These are phyloP conservation scores for Tricholomella constricta DNA, from an alignment of 768 basidiomycete genomes.

Conservation along the genomic window DNA sequence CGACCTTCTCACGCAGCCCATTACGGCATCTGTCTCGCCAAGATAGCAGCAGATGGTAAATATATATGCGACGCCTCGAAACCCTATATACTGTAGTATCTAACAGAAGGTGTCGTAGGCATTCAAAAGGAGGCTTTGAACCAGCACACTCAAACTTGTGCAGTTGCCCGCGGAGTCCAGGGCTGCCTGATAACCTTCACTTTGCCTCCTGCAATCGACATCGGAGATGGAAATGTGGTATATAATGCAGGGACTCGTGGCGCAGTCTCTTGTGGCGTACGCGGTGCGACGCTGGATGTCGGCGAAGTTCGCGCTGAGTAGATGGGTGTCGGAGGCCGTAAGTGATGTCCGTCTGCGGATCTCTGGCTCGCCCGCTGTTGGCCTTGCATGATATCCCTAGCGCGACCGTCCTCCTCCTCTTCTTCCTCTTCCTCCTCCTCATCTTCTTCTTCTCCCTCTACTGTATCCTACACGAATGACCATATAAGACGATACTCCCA, in stretches of 20 bases:
- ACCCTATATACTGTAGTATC: not conserved
- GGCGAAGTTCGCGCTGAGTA: constrained; percentile 55
- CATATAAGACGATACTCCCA: constrained; percentile 7
- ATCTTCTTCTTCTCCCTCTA: constrained; percentile 53
- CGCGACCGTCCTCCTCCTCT: constrained; percentile 33
- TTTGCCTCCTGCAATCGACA: constrained; percentile 37
- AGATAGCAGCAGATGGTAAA: constrained; percentile 12
- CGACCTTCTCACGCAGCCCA: constrained; percentile 23
- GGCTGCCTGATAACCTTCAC: constrained; percentile 57
- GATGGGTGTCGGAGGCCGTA: constrained; percentile 41
- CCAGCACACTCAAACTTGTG: constrained; percentile 34
- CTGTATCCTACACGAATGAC: constrained; percentile 43
- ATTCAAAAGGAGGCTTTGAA: not conserved
- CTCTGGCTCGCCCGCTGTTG: constrained; percentile 35
- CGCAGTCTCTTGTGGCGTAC: constrained; percentile 45
- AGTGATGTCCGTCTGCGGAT: constrained; percentile 25
- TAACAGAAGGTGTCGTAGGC: not conserved
- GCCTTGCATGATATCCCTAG: constrained; percentile 27
- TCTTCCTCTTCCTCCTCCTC: constrained; percentile 66
- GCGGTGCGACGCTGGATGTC: constrained; percentile 47
- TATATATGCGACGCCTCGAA: not conserved
- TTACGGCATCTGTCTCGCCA: constrained; percentile 15
- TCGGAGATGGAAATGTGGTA: constrained; percentile 30
- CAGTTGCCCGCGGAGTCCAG: constrained; percentile 43
- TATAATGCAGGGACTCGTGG: constrained; percentile 28